Evolutionary conservation across 2,329 filamentous ascomycete species (phyloP).

Genomic region (Teratosphaeria gauchensis): DNA sequence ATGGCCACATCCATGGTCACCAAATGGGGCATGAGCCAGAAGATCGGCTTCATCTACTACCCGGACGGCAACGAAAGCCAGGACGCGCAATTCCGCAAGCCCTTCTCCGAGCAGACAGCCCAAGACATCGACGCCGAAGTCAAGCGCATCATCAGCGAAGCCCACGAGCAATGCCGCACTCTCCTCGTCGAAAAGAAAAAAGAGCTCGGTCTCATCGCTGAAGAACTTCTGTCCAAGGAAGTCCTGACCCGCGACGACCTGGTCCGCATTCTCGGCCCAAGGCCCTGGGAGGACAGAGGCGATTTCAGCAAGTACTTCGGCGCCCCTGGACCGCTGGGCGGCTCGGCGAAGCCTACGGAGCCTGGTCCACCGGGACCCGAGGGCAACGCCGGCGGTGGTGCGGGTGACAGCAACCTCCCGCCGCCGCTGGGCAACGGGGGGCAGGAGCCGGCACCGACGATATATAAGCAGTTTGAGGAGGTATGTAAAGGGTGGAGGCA

Average conservation of each 20-base stretch:
- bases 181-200: constrained; percentile 77
- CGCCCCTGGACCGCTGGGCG: constrained; percentile 14
- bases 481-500: constrained; percentile 8
- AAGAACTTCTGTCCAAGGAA: constrained; percentile 88
- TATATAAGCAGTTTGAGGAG: constrained; percentile 18
- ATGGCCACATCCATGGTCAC: constrained; percentile 98
- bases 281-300: constrained; percentile 74
- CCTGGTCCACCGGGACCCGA: constrained; percentile 4
- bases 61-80: constrained; percentile 43
- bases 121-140: constrained; percentile 89
- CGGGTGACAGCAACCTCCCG: constrained; percentile 8
- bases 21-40: constrained; percentile 96
- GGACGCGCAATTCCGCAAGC: constrained; percentile 71
- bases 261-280: constrained; percentile 72
- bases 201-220: constrained; percentile 80
- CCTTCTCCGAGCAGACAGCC: constrained; percentile 89
- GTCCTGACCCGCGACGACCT: constrained; percentile 86
- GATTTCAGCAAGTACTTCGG: constrained; percentile 93
- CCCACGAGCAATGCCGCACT: constrained; percentile 81
- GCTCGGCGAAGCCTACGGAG: constrained; percentile 2
- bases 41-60: constrained; percentile 88
- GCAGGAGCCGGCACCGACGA: constrained; percentile 19
- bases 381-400: constrained; percentile 1
- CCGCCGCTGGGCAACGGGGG: constrained; percentile 11
- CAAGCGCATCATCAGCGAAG: constrained; percentile 79